Conservation (phyloP, 352 stramenopile genomes). For the Pythium graminicola region DNA sequence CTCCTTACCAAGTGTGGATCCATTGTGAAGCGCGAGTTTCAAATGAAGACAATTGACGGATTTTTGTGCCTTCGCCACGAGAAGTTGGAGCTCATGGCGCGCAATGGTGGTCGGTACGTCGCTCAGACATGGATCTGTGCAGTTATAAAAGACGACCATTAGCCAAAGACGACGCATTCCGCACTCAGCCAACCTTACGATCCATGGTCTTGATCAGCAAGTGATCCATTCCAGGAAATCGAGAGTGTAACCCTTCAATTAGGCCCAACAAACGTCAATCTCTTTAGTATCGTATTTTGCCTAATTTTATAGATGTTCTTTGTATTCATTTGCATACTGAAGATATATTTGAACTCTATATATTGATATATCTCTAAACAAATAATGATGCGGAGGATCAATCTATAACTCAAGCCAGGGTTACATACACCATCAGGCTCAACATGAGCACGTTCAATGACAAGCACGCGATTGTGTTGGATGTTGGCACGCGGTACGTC, state of each 20-base stretch:
- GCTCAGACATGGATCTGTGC: constrained; percentile 4
- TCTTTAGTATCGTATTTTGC: too few relatives aligned
- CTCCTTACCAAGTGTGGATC: constrained; percentile 2
- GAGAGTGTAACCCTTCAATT: constrained; percentile 1
- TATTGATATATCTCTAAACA: too few relatives aligned
- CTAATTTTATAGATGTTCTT: too few relatives aligned
- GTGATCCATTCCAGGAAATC: not conserved
- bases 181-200: not conserved
- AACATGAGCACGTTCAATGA: constrained; percentile 20
- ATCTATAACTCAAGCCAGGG: constrained; percentile 12
- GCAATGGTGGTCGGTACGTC: not conserved
- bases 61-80: constrained; percentile 12
- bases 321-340: too few relatives aligned
- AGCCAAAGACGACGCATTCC: not conserved
- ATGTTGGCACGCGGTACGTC: constrained; percentile 62
- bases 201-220: constrained; percentile 2
- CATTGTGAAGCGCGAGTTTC: constrained; percentile 7
- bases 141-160: too few relatives aligned
- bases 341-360: too few relatives aligned
- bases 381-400: too few relatives aligned
- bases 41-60: not conserved
- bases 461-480: constrained; percentile 63
- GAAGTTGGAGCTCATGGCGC: constrained; percentile 9
- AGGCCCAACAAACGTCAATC: too few relatives aligned
- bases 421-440: not conserved